Evolutionary conservation across 1,284 basidiomycete species (phyloP), one percentile per base, ranked within the genome.

Genomic region (Microbotryum intermedium): DNA sequence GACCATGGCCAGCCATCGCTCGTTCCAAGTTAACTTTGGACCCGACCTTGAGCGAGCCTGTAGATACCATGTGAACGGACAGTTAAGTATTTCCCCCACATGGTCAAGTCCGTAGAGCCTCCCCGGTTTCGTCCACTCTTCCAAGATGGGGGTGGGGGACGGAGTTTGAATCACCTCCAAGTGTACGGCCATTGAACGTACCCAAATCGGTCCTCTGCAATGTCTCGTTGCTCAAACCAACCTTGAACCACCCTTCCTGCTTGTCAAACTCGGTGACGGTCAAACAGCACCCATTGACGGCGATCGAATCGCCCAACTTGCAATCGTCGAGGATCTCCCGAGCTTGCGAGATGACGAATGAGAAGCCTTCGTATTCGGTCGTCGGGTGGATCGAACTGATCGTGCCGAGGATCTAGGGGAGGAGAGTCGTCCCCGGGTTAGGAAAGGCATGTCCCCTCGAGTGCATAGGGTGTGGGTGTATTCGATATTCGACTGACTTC

Each of bases 301-400:
- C 87, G 66, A 99, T 97, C 52, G 89, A 93, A 77, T 98, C 95
- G 13, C 95, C 94, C 58, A 93, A 81, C 68, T 87, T 83, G 76
- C 91, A 95, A 75, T 99, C 94, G n/a, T 74, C 82, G 13, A 99
- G 80, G 68, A 99, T 88, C 9, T 83, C 78, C 0, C 79, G 82
- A 3, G 85, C 80, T 58, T 90, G 76, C 23, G 81, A 79, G 72
- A 97, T 86, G n/a, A 83, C 86, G 55, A 97, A 80, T 11, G 85
- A 86, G 77, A 88, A 94, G 29, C 91, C 91, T 29, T 77, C 28
- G 77, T 76, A 71, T 74, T 76, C 54, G 70, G 71, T 52, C 67
- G 63, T 68, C 25, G 70, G 72, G 20, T 65, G 61, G 69, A 90
- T 82, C 60, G 78, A 76, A 21, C 79, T 77, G 53, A 93, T 83